These are phyloP conservation scores for Madurella mycetomatis DNA, from an alignment of 2,329 filamentous ascomycete genomes.

Conservation along the genomic window DNA sequence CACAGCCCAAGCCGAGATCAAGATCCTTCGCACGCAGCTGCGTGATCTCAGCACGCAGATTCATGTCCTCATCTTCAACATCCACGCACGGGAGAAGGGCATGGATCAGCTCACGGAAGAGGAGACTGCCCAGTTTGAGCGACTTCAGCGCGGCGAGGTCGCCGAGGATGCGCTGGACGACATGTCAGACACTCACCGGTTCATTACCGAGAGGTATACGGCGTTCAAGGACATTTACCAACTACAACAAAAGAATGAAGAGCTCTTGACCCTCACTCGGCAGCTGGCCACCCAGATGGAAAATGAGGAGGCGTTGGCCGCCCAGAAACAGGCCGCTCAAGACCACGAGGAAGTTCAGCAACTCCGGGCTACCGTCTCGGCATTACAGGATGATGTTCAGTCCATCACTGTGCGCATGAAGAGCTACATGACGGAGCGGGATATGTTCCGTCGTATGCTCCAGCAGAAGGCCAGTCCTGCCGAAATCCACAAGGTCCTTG, in stretches of 20 bases:
- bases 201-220: conserved; percentile 86
- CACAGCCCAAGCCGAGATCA: conserved; percentile 61
- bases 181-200: conserved; percentile 76
- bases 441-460: conserved; percentile 95
- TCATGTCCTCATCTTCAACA: conserved; percentile 83
- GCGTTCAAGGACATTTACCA: conserved; percentile 83
- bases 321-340: conserved; percentile 57
- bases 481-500: conserved; percentile 66
- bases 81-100: conserved; percentile 77
- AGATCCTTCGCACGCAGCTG: conserved; percentile 79
- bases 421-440: conserved; percentile 90
- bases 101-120: conserved; percentile 65
- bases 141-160: conserved; percentile 71
- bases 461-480: conserved; percentile 61
- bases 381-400: conserved; percentile 74
- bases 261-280: conserved; percentile 76
- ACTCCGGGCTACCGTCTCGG: conserved; percentile 30
- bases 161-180: conserved; percentile 66
- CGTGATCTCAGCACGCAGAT: conserved; percentile 87
- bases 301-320: conserved; percentile 74
- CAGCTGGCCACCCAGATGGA: conserved; percentile 87
- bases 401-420: conserved; percentile 79
- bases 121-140: conserved; percentile 71
- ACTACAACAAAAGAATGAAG: conserved; percentile 81
- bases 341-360: conserved; percentile 69